Base-by-base conservation (phyloP, 169 alveolate species). In the Babesia caballi region DNA sequence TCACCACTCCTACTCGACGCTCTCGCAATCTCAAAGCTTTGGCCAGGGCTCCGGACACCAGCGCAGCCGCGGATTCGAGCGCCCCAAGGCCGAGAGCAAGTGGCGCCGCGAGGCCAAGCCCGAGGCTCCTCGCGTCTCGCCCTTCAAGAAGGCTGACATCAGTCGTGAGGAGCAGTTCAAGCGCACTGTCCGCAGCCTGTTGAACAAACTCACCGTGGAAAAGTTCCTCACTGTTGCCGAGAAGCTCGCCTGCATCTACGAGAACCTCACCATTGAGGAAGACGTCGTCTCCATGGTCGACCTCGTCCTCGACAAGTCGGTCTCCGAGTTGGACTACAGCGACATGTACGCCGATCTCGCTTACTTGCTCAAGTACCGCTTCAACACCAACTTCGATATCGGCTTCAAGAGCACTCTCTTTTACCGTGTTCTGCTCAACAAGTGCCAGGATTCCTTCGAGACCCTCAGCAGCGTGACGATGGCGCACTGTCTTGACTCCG, bases 301-400 rank as follows among this genome's bases (percentile, higher is more conserved):
- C 52, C 85, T 85, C 46, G 84, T 91, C 14, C 70, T 89, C 47
- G 91, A 91, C 56, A 94, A 94, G 82, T 95, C 96, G 15, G 93
- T 91, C 11, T 70, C 91, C 44, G 97, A 94, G 59, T 91, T 92
- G 38, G 94, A 94, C 36, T 94, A 91, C 92, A 86, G 94, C n/a
- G 97, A 94, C 63, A 92, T 94, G 95, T 94, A 94, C 66, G 96
- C 97, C 0, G 97, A 94, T 65, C 65, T 94, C 70, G 91, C 95
- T 53, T 92, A 82, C 67, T 81, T 76, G 74, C 46, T 76, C 11
- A 76, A 49, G 30, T 76, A 66, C 54, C 47, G 85, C 47, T 68
- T 69, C 71, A 83, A 75, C 58, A 38, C 67, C 30, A 41, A 51
- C 69, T 76, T 74, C 75, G 81, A 85, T 66, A 35, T 85, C 54